Evolutionary conservation across 2,329 filamentous ascomycete species (phyloP).

Genomic region (Ceratocystis papillata): DNA sequence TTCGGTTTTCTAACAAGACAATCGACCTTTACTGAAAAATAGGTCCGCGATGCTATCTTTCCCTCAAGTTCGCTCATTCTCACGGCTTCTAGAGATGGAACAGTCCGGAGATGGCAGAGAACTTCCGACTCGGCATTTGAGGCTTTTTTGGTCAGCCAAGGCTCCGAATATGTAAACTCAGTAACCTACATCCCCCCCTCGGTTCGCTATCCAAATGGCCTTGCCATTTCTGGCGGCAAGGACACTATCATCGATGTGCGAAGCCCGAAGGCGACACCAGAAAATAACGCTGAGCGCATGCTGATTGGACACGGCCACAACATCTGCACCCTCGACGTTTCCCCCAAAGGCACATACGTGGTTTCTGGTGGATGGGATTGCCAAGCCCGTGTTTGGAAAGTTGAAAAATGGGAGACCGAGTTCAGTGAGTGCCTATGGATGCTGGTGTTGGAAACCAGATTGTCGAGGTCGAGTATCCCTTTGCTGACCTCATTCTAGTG

Average conservation of each 20-base stretch:
- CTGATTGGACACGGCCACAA: conserved; percentile 80
- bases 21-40: conserved; percentile 6
- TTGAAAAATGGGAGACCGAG: conserved; percentile 75
- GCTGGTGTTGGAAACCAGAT: background rate
- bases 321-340: conserved; percentile 75
- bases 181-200: conserved; percentile 65
- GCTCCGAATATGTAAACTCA: conserved; percentile 78
- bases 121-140: conserved; percentile 54
- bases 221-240: conserved; percentile 78
- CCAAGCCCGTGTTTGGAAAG: conserved; percentile 73
- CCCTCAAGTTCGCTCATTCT: conserved; percentile 60
- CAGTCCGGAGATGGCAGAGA: conserved; percentile 75
- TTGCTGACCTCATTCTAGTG: conserved; percentile 29
- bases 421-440: conserved; percentile 31
- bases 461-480: background rate
- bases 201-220: conserved; percentile 58
- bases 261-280: conserved; percentile 52
- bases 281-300: conserved; percentile 73
- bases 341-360: conserved; percentile 58
- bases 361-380: conserved; percentile 93
- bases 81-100: conserved; percentile 84
- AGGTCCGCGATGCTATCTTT: conserved; percentile 83
- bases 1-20: background rate
- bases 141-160: conserved; percentile 64
- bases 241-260: conserved; percentile 90